Base-by-base conservation (phyloP, 179 eudicot genomes). In the Actinidia arguta region DNA sequence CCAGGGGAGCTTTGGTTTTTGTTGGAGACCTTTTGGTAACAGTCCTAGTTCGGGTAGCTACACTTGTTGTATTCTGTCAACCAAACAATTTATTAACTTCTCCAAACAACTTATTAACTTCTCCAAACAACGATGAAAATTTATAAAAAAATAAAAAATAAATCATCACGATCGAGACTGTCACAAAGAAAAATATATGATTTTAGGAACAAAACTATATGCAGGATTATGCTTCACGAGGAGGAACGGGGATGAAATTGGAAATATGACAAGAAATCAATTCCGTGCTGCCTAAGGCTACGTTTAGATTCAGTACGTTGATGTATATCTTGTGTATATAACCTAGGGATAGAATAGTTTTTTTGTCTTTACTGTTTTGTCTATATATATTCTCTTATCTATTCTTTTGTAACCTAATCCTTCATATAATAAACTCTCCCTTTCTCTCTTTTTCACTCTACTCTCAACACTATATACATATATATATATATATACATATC, bases 11-110 rank as follows among this genome's bases (percentile, higher is more conserved):
- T 48, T 72, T 24, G 50, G 56, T n/a, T 72, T 72, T 24, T 22
- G 39, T n/a, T 72, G 55, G 76, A 36, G 76, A 46, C 56, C 24
- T 72, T 72, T 47, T 72, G n/a, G 76, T 46, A 25, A 44, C 75
- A 42, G 75, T 36, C 47, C 76, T 22, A 46, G 76, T 72, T 72
- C 48, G 55, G 36, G 48, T 18, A 48, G 76, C 76, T 72, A 27
- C 76, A 48, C 56, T 16, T n/a, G 76, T 36, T 72, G 31, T 58
- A 72, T 36, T 27, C 76, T 72, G 56, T 24, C 8, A 47, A 47
- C 36, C 47, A 12, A 36, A 17, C 39, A 11, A 11, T 0, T 54
- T 55, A 2, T 55, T 12, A 55, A 1, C 46, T 67, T 36, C 72
- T n/a, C 36, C 47, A 12, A 36, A 17, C 39, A 70, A 9, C 2